These are phyloP conservation scores for Acanthochlamys bracteata DNA, from an alignment of 106 monocot species.

Conservation along the genomic window DNA sequence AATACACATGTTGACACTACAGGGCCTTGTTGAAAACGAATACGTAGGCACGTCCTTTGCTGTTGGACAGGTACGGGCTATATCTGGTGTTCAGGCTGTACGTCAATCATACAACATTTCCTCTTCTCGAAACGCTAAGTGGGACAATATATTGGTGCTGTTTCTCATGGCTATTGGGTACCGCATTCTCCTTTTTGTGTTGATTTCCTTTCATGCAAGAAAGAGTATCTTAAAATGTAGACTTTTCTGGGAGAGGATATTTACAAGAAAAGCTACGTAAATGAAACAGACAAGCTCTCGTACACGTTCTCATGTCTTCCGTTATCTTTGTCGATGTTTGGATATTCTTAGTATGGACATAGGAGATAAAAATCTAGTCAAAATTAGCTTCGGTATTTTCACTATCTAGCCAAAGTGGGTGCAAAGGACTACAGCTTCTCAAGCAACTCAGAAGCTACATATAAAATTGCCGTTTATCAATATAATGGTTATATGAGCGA, in stretches of 20 bases:
- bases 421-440: too few relatives aligned
- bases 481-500: too few relatives aligned
- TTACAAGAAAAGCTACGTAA: conserved; percentile 15
- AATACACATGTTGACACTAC: neutral
- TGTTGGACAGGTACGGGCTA: conserved; percentile 74
- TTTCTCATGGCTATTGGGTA: conserved; percentile 77
- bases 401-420: too few relatives aligned
- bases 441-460: too few relatives aligned
- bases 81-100: conserved; percentile 77
- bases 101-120: conserved; percentile 67
- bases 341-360: too few relatives aligned
- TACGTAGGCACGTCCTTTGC: conserved; percentile 74
- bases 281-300: neutral
- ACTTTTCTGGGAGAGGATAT: conserved; percentile 16
- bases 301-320: too few relatives aligned
- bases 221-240: conserved; percentile 15
- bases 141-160: conserved; percentile 62
- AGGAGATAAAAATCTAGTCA: too few relatives aligned
- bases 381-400: too few relatives aligned
- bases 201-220: conserved; percentile 44
- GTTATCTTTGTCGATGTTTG: too few relatives aligned
- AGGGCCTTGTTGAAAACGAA: conserved; percentile 95
- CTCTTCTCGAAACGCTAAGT: conserved; percentile 51
- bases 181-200: conserved; percentile 39
- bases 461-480: too few relatives aligned